Evolutionary conservation across 805 yeast species (phyloP), one percentile per base, ranked within the genome.

Genomic region (Candida argentea): DNA sequence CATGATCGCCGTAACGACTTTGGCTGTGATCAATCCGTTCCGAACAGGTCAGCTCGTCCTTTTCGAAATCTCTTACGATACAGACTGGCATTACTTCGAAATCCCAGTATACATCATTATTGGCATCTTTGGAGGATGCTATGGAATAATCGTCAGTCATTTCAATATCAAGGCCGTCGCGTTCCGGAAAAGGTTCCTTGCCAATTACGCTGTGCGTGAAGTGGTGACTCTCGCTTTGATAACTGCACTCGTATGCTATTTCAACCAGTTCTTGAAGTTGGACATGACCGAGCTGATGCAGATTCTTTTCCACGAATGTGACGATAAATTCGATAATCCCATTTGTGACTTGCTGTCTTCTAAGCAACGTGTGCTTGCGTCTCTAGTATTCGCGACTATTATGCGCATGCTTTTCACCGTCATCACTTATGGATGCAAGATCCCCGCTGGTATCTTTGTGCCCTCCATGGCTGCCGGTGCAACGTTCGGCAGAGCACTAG

Each of bases 241-340:
- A 5, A 82, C 96, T 0, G 77, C 94, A 0, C 49, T 73, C 9
- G 56, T 91, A 24, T 78, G 94, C 22, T 91, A 85, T 51, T 84
- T 81, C 51, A 89, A 84, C 50, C 76, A 74, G 37, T 91, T 79
- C 46, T 63, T 91, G 32, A 65, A 74, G 30, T 57, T 82, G 21
- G 98, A 91, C 49, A 91, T 91, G 98, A 86, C 98, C 1, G 93
- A 87, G 46, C 72, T 85, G 16, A 91, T 91, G 97, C 87, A 85
- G 40, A 58, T 79, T 7, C 58, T 91, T 22, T 91, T 91, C 55
- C 84, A 77, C 43, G 94, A 84, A 47, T 89, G 97, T 57, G 70
- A 61, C 20, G 47, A 50, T 2, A 63, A 37, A 50, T 65, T 57
- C 61, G 50, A 50, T 8, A 63, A 61, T 34, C 45, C 46, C 6